Base-by-base conservation (phyloP, 306 rosid species). In the Neltuma alba region DNA sequence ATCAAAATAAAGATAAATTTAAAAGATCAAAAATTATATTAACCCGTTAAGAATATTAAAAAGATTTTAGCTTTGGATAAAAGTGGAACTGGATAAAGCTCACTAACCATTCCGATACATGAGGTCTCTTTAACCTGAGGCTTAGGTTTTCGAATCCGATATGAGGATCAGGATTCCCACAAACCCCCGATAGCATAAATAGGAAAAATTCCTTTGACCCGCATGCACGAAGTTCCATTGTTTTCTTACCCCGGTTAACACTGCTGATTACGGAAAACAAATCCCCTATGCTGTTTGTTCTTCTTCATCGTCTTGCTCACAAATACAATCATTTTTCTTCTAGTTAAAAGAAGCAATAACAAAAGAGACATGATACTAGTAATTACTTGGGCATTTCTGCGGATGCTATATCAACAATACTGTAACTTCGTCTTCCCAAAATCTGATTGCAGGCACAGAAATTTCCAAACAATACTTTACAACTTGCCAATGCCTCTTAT, bases 361-460 rank as follows among this genome's bases (percentile, higher is more conserved):
- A 21, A 25, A 55, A 23, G 14, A 3, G 7, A 57, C 10, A 37
- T 37, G 7, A 52, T 7, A 52, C 52, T 1, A 55, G 1, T 10
- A 23, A n/a, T 23, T 25, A 21, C 1, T n/a, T 21, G 27, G 9
- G 2, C 27, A 55, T 27, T 20, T 14, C 9, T 28, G 44, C 9
- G 10, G 25, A 33, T 62, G 31, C 25, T 18, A 70, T 50, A 40
- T 48, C 31, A 33, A 45, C 55, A 62, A 76, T 67, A 33, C 76
- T 40, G 23, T 41, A 72, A 42, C 75, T 66, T 30, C 61, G 28
- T 21, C 14, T 23, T 9, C 57, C 72, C 70, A 83, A 80, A 80
- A 80, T 86, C 72, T 38, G 70, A 80, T 64, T 60, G 33, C 44
- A 58, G 37, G 7, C 30, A 21, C 18, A 67, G 31, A 4, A 8